Conservation (phyloP, 805 yeast genomes). For the Candida tammaniensis region DNA sequence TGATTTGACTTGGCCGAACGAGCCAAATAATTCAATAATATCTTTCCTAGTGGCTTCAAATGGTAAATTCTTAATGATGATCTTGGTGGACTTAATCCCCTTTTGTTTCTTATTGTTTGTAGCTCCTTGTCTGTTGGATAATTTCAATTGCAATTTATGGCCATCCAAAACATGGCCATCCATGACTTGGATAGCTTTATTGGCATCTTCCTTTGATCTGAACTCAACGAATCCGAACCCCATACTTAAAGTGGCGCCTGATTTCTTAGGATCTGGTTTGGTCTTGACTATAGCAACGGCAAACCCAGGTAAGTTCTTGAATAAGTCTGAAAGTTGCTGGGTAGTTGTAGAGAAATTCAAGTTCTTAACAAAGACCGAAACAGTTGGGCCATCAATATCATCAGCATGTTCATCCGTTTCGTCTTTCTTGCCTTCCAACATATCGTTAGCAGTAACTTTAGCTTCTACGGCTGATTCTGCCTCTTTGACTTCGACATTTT, state of each 20-base stretch:
- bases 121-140: constrained; percentile 73
- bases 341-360: constrained; percentile 80
- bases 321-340: constrained; percentile 52
- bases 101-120: constrained; percentile 28
- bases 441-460: constrained; percentile 43
- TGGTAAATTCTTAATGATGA: constrained; percentile 94
- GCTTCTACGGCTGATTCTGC: constrained; percentile 41
- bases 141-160: constrained; percentile 82
- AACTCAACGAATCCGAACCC: constrained; percentile 98
- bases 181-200: constrained; percentile 65
- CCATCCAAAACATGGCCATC: constrained; percentile 83
- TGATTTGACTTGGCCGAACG: constrained; percentile 92
- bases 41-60: constrained; percentile 94
- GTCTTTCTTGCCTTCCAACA: constrained; percentile 33
- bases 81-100: constrained; percentile 54
- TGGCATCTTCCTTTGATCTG: constrained; percentile 72
- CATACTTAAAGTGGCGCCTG: constrained; percentile 77
- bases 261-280: constrained; percentile 79
- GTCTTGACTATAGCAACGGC: constrained; percentile 78
- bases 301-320: constrained; percentile 75
- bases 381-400: constrained; percentile 65
- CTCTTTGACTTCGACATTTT: constrained; percentile 25
- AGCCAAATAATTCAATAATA: constrained; percentile 85
- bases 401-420: constrained; percentile 38
- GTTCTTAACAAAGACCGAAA: constrained; percentile 88